Conservation (phyloP, 2,329 filamentous ascomycete species). For the Clonostachys sp. region DNA sequence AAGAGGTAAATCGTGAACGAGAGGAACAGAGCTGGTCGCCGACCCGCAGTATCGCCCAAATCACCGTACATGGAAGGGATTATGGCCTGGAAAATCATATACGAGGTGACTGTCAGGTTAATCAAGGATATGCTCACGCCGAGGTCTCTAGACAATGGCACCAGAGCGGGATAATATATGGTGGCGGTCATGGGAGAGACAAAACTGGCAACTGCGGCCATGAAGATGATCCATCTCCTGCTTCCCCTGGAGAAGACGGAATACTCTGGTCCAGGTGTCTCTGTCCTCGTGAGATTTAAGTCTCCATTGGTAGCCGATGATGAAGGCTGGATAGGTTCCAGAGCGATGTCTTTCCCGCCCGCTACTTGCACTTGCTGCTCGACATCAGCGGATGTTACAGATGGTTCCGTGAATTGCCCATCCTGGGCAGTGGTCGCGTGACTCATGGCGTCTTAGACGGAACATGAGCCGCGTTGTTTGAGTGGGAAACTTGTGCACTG, state of each 20-base stretch:
- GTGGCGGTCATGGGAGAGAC: constrained; percentile 57
- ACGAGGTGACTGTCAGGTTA: constrained; percentile 52
- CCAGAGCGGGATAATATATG: constrained; percentile 44
- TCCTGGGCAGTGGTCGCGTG: too few species aligned
- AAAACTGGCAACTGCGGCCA: constrained; percentile 48
- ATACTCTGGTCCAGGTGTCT: too few species aligned
- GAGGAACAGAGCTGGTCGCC: constrained; percentile 57
- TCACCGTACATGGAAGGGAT: constrained; percentile 58
- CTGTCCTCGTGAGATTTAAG: too few species aligned
- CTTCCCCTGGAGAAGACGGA: constrained; percentile 14
- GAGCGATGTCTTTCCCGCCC: too few species aligned
- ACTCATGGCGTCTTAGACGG: too few species aligned
- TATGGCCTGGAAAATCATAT: constrained; percentile 60
- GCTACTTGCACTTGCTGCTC: too few species aligned
- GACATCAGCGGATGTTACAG: too few species aligned
- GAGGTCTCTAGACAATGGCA: constrained; percentile 30
- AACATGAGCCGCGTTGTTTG: too few species aligned
- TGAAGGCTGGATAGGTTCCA: too few species aligned
- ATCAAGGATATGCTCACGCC: constrained; percentile 31
- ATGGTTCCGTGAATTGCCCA: too few species aligned
- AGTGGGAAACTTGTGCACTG: too few species aligned
- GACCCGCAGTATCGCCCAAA: constrained; percentile 55
- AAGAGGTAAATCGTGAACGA: constrained; percentile 51
- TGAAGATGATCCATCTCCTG: constrained; percentile 46
- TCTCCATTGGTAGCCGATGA: too few species aligned